Base-by-base conservation (phyloP, 1,284 basidiomycete genomes). In the Ceratobasidium sp. region DNA sequence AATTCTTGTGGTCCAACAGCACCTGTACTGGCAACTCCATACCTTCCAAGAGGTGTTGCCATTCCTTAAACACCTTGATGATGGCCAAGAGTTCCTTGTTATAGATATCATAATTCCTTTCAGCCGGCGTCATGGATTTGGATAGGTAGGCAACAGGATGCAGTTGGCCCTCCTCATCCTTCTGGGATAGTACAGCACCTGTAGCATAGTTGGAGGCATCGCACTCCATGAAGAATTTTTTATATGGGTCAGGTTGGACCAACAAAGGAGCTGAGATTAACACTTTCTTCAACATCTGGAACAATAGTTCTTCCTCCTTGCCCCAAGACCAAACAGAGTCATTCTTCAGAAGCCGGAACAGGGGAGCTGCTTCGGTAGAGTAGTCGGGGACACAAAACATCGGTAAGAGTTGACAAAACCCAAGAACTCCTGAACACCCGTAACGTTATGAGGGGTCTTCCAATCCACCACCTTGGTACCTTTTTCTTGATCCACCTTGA, bases 71-170 rank as follows among this genome's bases (percentile, higher is more conserved):
- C 1, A 69, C 76, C 15, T 59, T 32, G 13, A 82, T 70, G 17
- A 82, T 79, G 17, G 81, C 81, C 8, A 82, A 70, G 43, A 84
- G 54, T 76, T 84, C 83, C 76, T 84, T 82, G 76, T 85, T 81
- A 68, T 83, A 80, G 29, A 82, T 81, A 11, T 77, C 76, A 76
- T 84, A 85, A 76, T 85, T 85, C 1, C 77, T 61, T 67, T 86
- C 82, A 1, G 85, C 80, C 0, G 80, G 69, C 9, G 34, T 76
- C 59, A 82, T 75, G 40, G 77, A 81, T 32, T 80, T 77, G 0
- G 80, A 81, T 11, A 78, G 32, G 76, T 78, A 81, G 1, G 80
- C 79, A 1, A 82, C 62, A 2, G 81, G 80, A 22, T 70, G 76
- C 1, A 78, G 62, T 6, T 19, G 15, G 2, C 64, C 68, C 6